These are phyloP conservation scores for Coniochaeta sp. DNA, from an alignment of 2,329 filamentous ascomycete species.

Conservation along the genomic window DNA sequence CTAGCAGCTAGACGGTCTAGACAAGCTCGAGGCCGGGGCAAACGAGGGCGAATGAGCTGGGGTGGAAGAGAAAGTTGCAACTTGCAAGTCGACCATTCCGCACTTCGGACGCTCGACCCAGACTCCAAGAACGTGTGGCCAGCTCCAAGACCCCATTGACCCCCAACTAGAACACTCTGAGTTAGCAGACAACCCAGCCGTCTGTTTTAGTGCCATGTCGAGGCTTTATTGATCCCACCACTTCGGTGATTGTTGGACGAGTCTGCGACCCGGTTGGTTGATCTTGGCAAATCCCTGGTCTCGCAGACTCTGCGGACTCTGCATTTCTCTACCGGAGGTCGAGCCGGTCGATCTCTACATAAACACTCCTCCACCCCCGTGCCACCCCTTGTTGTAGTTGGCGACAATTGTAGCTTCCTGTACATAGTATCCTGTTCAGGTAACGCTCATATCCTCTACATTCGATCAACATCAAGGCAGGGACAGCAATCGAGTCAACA, in stretches of 20 bases:
- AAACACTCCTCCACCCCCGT: background rate
- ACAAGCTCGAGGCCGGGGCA: no score
- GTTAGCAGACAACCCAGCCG: background rate
- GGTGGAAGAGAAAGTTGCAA: no score
- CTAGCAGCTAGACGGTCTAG: background rate
- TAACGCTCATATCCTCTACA: no score
- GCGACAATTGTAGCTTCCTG: background rate
- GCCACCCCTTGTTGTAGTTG: background rate
- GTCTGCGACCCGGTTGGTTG: conserved; percentile 1
- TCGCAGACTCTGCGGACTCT: background rate
- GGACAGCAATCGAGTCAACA: background rate
- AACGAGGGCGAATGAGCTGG: no score
- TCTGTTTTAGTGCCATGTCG: background rate
- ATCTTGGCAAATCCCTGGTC: background rate
- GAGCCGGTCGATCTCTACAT: background rate
- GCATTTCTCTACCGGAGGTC: background rate
- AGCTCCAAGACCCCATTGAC: background rate
- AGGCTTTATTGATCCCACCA: background rate
- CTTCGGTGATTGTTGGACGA: background rate
- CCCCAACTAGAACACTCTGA: background rate
- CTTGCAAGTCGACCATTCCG: background rate
- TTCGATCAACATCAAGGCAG: no score
- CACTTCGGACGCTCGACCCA: background rate
- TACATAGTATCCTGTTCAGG: no score
- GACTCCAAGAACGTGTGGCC: background rate